Conservation (phyloP, 805 yeast genomes). For the Myxozyma vanderwaltii region DNA sequence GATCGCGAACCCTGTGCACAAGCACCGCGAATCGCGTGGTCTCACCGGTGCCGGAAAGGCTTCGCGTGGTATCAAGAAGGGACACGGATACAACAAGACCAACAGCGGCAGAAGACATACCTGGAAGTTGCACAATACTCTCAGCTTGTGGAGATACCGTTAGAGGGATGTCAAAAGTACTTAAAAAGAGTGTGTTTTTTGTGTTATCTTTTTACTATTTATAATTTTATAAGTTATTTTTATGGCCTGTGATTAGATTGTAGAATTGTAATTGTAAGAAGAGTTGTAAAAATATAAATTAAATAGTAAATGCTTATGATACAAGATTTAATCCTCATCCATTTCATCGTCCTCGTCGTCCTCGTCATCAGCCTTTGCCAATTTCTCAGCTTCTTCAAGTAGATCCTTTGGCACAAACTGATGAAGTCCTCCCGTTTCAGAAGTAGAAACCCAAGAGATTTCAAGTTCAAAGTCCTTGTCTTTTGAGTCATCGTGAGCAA, state of each 20-base stretch:
- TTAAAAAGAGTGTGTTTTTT: constrained; percentile 1
- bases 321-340: constrained; percentile 27
- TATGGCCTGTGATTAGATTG: neutral
- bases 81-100: constrained; percentile 99
- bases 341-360: constrained; percentile 68
- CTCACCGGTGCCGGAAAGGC: constrained; percentile 97
- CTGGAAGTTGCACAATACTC: constrained; percentile 99
- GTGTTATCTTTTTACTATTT: neutral
- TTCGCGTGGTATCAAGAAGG: constrained; percentile 99
- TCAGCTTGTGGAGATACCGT: constrained; percentile 99
- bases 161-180: constrained; percentile 48
- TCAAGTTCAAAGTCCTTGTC: constrained; percentile 97
- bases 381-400: constrained; percentile 77
- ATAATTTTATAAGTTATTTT: neutral
- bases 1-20: constrained; percentile 99
- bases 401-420: constrained; percentile 77
- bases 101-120: constrained; percentile 88
- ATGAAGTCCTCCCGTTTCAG: constrained; percentile 79
- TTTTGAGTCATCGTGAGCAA: constrained; percentile 96
- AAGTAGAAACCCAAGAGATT: constrained; percentile 79
- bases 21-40: constrained; percentile 99
- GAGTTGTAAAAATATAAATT: no score
- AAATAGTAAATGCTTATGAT: constrained; percentile 4
- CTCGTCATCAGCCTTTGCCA: constrained; percentile 79
- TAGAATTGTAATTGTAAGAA: no score